Evolutionary conservation across 306 rosid genomes (phyloP), one percentile per base, ranked within the genome.

Genomic region (Vachellia collinsii): DNA sequence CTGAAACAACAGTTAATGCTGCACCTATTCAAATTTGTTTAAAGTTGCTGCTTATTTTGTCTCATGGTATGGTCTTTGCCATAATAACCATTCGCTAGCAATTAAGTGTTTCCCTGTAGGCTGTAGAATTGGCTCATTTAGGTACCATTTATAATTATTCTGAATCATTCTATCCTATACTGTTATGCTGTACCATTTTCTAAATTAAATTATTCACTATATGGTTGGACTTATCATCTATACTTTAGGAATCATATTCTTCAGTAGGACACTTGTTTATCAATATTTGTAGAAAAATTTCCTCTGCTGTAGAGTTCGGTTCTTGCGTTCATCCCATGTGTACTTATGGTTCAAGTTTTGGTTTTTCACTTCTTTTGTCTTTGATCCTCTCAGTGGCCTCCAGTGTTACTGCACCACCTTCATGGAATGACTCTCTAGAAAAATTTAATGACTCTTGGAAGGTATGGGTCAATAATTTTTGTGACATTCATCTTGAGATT

Each of bases 401-500:
- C 36, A 81, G 76, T 71, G 72, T 50, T 17, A 61, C 79, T 46
- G 6, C 11, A 82, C 77, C 80, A 43, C 84, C 81, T 48, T 80
- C 92, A 11, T 53, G 64, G 92, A 81, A 70, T 77, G 83, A 79
- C 19, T 88, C 90, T 76, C 50, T 88, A 13, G 34, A 75, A 47
- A 91, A 90, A 81, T 43, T 90, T 70, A 85, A 79, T 42, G 83
- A 76, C 77, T 89, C 95, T 36, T 47, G 89, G 78, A 89, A 94
- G 98, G 98, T 94, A 83, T 72, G 77, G 42, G 3, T 72, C 48
- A 76, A 65, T 53, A 14, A 1, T 38, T 61, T 70, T 17, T 73
- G 6, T 61, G 75, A 11, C 36, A 6, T 59, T 48, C 37, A 76
- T 75, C 41, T 82, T 62, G 38, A 65, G 65, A 71, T 71, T 29